Evolutionary conservation across 2,329 filamentous ascomycete genomes (phyloP).

Genomic region (Epichloe elymi): DNA sequence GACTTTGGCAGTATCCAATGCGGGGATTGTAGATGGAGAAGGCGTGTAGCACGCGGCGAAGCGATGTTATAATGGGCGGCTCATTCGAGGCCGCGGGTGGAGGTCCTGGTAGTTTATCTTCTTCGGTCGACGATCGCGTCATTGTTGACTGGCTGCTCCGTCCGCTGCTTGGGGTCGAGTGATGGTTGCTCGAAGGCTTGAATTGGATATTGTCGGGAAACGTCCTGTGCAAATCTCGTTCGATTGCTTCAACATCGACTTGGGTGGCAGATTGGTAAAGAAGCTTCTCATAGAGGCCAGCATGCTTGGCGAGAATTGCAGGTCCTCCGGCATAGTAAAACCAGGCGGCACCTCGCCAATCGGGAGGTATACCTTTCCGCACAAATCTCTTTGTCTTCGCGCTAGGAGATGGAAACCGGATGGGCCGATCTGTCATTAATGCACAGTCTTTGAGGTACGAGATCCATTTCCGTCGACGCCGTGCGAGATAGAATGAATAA

Average conservation of each 20-base stretch:
- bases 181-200: slow-evolving; percentile 44
- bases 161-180: slow-evolving; percentile 18
- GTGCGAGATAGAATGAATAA: slow-evolving; percentile 63
- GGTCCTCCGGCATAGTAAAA: slow-evolving; percentile 91
- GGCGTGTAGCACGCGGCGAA: slow-evolving; percentile 75
- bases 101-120: slow-evolving; percentile 20
- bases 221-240: slow-evolving; percentile 83
- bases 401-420: slow-evolving; percentile 65
- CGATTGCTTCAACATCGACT: slow-evolving; percentile 77
- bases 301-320: slow-evolving; percentile 60
- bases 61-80: slow-evolving; percentile 64
- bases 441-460: slow-evolving; percentile 63
- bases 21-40: slow-evolving; percentile 84
- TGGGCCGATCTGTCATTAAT: slow-evolving; percentile 57
- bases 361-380: slow-evolving; percentile 83
- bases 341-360: slow-evolving; percentile 93
- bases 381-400: slow-evolving; percentile 82
- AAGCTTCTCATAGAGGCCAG: slow-evolving; percentile 62
- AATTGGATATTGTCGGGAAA: slow-evolving; percentile 92
- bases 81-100: slow-evolving; percentile 36
- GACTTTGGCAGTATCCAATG: slow-evolving; percentile 89
- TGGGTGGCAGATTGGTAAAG: slow-evolving; percentile 51
- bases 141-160: slow-evolving; percentile 25
- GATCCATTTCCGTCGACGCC: slow-evolving; percentile 72
- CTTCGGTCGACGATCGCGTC: slow-evolving; percentile 18